Evolutionary conservation across 1,284 basidiomycete genomes (phyloP).

Genomic region (Serendipita sp.): DNA sequence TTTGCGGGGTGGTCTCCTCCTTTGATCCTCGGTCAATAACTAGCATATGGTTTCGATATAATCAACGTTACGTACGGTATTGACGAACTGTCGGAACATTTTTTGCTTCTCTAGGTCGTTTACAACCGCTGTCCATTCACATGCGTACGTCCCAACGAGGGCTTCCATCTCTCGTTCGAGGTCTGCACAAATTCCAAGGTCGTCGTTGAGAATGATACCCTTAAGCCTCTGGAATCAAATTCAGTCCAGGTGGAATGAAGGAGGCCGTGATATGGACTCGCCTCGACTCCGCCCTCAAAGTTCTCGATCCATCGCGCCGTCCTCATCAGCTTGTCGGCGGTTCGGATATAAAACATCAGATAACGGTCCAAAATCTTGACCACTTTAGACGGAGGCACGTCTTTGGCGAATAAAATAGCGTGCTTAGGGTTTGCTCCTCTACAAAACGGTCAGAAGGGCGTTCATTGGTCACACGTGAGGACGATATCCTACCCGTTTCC

Average conservation of each 20-base stretch:
- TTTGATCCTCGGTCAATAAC: conserved; percentile 12
- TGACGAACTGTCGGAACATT: conserved; percentile 55
- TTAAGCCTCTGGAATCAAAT: conserved; percentile 32
- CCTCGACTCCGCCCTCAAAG: conserved; percentile 56
- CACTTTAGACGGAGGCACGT: conserved; percentile 49
- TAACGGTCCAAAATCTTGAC: conserved; percentile 56
- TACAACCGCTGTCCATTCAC: conserved; percentile 60
- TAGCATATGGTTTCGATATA: not conserved
- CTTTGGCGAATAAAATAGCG: conserved; percentile 35
- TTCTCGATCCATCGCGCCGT: conserved; percentile 67
- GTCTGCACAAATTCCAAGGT: conserved; percentile 59
- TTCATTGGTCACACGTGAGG: not conserved
- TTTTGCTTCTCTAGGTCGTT: conserved; percentile 38
- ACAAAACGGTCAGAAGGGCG: too few species aligned
- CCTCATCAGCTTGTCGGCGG: conserved; percentile 26
- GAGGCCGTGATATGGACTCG: conserved; percentile 15
- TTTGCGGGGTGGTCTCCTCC: conserved; percentile 34
- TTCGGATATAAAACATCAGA: conserved; percentile 55
- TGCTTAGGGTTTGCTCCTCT: conserved; percentile 52
- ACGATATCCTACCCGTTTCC: conserved; percentile 35
- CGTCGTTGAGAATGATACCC: conserved; percentile 58
- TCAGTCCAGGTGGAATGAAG: not conserved
- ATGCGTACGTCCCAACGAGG: conserved; percentile 50
- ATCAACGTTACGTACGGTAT: conserved; percentile 29
- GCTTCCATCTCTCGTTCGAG: conserved; percentile 58